Evolutionary conservation across 495 filamentous ascomycete genomes (phyloP).

Genomic region (Aspergillus sclerotioniger): DNA sequence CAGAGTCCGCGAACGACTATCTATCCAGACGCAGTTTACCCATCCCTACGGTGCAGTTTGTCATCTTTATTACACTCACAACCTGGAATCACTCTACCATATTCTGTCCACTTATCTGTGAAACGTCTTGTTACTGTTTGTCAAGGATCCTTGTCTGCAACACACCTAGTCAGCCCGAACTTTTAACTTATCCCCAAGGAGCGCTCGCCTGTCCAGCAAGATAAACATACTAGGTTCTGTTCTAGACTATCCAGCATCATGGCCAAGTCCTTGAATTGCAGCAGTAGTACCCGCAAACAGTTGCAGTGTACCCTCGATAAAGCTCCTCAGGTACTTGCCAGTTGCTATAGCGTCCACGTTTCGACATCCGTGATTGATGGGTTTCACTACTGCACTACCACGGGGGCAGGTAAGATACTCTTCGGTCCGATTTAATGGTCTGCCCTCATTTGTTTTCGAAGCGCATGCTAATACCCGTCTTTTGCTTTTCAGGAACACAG

Average conservation of each 20-base stretch:
- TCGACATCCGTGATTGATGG: constrained; percentile 61
- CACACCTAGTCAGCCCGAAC: too few relatives aligned
- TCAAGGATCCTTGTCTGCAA: too few relatives aligned
- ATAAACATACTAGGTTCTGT: too few relatives aligned
- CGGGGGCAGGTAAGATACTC: constrained; percentile 60
- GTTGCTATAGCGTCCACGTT: constrained; percentile 70
- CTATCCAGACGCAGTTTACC: too few relatives aligned
- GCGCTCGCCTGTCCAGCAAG: neutral
- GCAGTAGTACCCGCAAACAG: constrained; percentile 70
- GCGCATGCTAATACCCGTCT: constrained; percentile 2
- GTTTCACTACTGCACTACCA: constrained; percentile 93
- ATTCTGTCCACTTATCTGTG: neutral
- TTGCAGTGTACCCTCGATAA: constrained; percentile 50
- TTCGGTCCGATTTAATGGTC: neutral
- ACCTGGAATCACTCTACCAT: neutral
- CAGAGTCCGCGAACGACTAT: too few relatives aligned
- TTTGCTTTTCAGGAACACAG: constrained; percentile 65
- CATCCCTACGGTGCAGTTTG: too few relatives aligned
- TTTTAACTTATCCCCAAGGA: neutral
- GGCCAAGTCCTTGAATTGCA: constrained; percentile 62
- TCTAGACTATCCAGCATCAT: constrained; percentile 23
- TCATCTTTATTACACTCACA: neutral
- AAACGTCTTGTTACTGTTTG: too few relatives aligned
- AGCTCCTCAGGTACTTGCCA: constrained; percentile 68
- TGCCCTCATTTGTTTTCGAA: neutral